Conservation (phyloP, 2,329 filamentous ascomycete genomes). For the Ramularia endophylla region DNA sequence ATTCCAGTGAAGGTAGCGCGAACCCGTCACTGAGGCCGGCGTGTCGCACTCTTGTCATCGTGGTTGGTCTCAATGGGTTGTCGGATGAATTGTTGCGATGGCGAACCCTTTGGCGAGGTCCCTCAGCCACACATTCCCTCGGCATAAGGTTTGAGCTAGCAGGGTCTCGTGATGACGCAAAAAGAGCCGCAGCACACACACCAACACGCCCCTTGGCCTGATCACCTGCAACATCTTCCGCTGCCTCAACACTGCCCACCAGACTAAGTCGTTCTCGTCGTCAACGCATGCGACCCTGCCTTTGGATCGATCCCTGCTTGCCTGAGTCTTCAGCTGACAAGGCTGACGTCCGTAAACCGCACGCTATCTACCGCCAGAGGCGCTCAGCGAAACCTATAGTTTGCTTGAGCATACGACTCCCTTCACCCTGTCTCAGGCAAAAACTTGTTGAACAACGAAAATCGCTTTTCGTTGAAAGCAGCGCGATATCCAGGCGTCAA, state of each 20-base stretch:
- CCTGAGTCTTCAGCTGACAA: slow-evolving; percentile 14
- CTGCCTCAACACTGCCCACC: slow-evolving; percentile 1
- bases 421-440: slow-evolving; percentile 18
- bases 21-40: too few species aligned
- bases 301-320: slow-evolving; percentile 10
- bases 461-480: slow-evolving; percentile 10
- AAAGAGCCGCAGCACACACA: not conserved
- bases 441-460: slow-evolving; percentile 9
- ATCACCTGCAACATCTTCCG: slow-evolving; percentile 3
- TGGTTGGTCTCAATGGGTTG: too few species aligned
- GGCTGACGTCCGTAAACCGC: too few species aligned
- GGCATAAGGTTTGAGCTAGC: not conserved
- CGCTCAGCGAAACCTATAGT: slow-evolving; percentile 4
- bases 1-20: too few species aligned
- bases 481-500: slow-evolving; percentile 1
- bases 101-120: too few species aligned
- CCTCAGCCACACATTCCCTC: not conserved
- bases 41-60: too few species aligned
- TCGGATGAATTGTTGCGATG: too few species aligned
- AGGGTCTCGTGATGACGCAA: not conserved
- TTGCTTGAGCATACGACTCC: slow-evolving; percentile 2
- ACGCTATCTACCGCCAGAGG: slow-evolving; percentile 5
- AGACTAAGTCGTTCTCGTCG: slow-evolving; percentile 7
- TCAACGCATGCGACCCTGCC: not conserved
- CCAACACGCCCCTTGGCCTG: slow-evolving; percentile 3